A percentile compares a stretch with the other conserved stretches of the same genome.
Conservation (phyloP, 768 basidiomycete genomes). For the Termitomyces sp. region DNA sequence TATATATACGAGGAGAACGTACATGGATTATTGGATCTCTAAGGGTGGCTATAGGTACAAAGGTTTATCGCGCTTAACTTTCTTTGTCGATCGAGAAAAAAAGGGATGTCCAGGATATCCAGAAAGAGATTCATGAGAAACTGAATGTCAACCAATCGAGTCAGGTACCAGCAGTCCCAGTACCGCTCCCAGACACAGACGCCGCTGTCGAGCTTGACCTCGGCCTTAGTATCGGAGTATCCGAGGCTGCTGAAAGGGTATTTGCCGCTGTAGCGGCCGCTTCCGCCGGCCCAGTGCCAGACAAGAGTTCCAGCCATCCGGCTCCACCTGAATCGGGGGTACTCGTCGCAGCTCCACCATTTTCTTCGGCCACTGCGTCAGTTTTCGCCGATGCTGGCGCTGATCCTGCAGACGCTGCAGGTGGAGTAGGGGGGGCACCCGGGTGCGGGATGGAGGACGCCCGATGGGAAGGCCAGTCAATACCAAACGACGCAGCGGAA, state of each 20-base stretch:
- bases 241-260: background rate
- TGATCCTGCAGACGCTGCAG: background rate
- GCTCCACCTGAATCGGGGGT: background rate
- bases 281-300: background rate
- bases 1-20: background rate
- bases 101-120: background rate
- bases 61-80: background rate
- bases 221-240: background rate
- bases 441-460: background rate
- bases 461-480: slow-evolving; percentile 13
- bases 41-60: slow-evolving; percentile 1
- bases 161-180: background rate
- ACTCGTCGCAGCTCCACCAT: background rate
- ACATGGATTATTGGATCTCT: slow-evolving; percentile 1
- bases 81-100: background rate
- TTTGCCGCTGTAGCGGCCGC: background rate
- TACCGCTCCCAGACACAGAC: background rate
- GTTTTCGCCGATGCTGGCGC: background rate
- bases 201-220: background rate
- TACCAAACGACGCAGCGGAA: slow-evolving; percentile 12
- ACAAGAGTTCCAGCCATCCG: slow-evolving; percentile 12
- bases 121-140: background rate
- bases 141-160: background rate
- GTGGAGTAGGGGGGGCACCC: background rate
- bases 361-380: background rate